Evolutionary conservation across 805 yeast genomes (phyloP), one percentile per base, ranked within the genome.

Genomic region (Metschnikowia shivogae): DNA sequence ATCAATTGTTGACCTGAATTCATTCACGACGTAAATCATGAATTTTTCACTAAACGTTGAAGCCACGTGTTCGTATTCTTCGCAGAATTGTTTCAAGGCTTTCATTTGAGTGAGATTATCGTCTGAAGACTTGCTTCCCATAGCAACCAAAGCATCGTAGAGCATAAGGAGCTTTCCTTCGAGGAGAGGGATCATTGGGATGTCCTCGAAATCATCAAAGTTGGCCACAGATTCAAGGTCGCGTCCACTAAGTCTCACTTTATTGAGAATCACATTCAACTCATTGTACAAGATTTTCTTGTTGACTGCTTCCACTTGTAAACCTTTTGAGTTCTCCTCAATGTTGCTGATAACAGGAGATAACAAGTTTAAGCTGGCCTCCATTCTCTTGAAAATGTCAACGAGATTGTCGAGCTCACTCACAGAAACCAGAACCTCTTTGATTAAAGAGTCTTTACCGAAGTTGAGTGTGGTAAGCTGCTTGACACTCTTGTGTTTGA

Each of bases 281-380:
- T 87, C 89, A 38, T 76, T 78, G 73, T 82, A 84, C 20, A 89
- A 68, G n/a, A 74, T 61, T 56, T 86, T 87, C 62, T 86, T 86
- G 64, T 90, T 90, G 36, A 87, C 81, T 5, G 92, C 80, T 53
- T 82, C 83, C 6, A 90, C 84, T 63, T 90, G 97, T 13, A 89
- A 64, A 39, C 96, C 96, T 55, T 84, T 80, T 2, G 90, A 82
- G 58, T 84, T 86, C 30, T 73, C 71, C 58, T 89, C 96, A 34
- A 89, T 81, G 42, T 74, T 77, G 37, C 78, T 76, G 41, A 90
- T 80, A 48, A 86, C 92, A 3, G 80, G 80, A 11, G 82, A 76
- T 31, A 88, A 50, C 33, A 60, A 52, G 40, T 63, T 65, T 48
- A 72, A 66, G 44, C 64, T 67, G 28, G 67, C 53, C 46, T 70